A percentile compares a stretch with the other conserved stretches of the same genome.
These are phyloP conservation scores for Nasturtium officinale DNA, from an alignment of 345 rosid species.

Conservation along the genomic window DNA sequence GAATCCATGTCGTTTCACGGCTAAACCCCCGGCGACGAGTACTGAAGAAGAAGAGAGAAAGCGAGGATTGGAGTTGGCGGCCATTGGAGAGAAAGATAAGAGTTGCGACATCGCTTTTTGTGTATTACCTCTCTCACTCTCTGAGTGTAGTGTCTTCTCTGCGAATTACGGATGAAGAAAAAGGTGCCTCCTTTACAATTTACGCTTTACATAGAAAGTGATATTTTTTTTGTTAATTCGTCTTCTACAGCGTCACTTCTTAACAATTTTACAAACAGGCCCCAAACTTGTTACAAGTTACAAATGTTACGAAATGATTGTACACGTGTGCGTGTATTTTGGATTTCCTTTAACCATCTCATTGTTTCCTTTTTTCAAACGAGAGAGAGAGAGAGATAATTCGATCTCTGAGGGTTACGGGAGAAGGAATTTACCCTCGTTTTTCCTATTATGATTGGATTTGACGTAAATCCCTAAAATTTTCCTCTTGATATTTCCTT, in stretches of 20 bases:
- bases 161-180: conserved; percentile 17
- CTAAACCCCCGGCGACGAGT: conserved; percentile 12
- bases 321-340: neutral
- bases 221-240: neutral
- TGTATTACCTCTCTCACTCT: neutral
- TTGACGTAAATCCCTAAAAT: too few species aligned
- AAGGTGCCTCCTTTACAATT: conserved; percentile 24
- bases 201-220: too few species aligned
- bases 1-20: conserved; percentile 36
- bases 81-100: conserved; percentile 35
- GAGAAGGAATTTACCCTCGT: too few species aligned
- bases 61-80: conserved; percentile 31
- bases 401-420: too few species aligned
- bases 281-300: neutral
- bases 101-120: conserved; percentile 38
- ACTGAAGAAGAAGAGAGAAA: conserved; percentile 37
- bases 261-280: neutral
- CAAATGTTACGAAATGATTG: neutral
- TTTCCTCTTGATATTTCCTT: too few species aligned
- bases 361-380: too few species aligned
- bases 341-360: neutral
- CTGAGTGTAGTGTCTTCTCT: neutral
- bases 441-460: too few species aligned
- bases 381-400: too few species aligned
- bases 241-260: neutral